A percentile compares a stretch with the other conserved stretches of the same genome.
Conservation (phyloP, 2,329 filamentous ascomycete genomes). For the Colletotrichum acutatum region DNA sequence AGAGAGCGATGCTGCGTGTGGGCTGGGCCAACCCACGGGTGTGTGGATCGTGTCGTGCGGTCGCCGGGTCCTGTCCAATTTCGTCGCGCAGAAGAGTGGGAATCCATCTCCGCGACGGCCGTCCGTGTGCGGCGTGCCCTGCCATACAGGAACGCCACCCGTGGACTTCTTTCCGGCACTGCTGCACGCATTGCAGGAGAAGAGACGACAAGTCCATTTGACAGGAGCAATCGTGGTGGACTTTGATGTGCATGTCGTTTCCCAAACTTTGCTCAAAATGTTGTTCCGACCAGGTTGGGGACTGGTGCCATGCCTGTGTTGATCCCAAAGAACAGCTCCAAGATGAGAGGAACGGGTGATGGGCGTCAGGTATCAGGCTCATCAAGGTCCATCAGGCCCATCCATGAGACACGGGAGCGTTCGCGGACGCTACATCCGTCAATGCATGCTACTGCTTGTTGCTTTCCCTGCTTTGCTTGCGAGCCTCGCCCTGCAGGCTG, state of each 20-base stretch:
- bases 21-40: background rate
- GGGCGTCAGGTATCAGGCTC: slow-evolving; percentile 29
- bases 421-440: slow-evolving; percentile 13
- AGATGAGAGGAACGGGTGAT: slow-evolving; percentile 36
- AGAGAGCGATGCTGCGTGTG: background rate
- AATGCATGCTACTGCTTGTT: slow-evolving; percentile 17
- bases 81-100: slow-evolving; percentile 20
- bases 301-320: slow-evolving; percentile 32
- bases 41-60: slow-evolving; percentile 23
- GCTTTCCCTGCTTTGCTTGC: background rate
- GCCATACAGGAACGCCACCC: background rate
- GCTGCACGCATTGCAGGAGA: background rate
- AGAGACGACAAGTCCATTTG: slow-evolving; percentile 16
- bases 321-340: slow-evolving; percentile 18
- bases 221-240: background rate
- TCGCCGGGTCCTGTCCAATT: slow-evolving; percentile 29
- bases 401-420: slow-evolving; percentile 26
- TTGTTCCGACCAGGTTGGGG: background rate
- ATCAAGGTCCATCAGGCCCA: slow-evolving; percentile 26
- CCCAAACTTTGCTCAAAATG: slow-evolving; percentile 22
- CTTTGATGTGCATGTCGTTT: slow-evolving; percentile 14
- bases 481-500: background rate
- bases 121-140: background rate
- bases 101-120: slow-evolving; percentile 27
- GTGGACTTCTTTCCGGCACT: slow-evolving; percentile 3